Percentiles rank a stretch among this genome's conserved stretches.
phyloP scores from a whole-genome alignment of 2,329 filamentous ascomycete species.

The Cladosporium colombiae region DNA sequence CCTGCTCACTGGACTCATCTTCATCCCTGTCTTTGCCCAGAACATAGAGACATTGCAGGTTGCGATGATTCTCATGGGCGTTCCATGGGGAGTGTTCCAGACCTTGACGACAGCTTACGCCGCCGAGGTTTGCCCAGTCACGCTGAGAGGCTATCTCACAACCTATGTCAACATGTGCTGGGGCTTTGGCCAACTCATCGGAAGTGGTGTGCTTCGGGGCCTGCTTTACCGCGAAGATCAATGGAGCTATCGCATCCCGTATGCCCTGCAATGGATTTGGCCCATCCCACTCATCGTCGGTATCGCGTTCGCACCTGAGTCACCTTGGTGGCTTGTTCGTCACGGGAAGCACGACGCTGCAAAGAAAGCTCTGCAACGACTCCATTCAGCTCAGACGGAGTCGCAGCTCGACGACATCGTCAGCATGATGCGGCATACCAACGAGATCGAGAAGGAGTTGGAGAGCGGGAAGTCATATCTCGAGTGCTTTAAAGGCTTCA shows the following conservation, averaged over 20 bases:
- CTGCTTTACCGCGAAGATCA: constrained; percentile 18
- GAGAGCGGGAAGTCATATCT: constrained; percentile 34
- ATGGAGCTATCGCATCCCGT: constrained; percentile 48
- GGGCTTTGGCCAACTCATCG: constrained; percentile 42
- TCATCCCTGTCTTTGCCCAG: constrained; percentile 56
- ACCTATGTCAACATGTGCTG: constrained; percentile 49
- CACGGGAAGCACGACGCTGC: constrained; percentile 36
- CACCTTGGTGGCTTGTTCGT: constrained; percentile 36
- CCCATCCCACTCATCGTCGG: constrained; percentile 37
- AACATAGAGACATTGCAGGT: constrained; percentile 48
- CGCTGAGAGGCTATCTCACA: constrained; percentile 35
- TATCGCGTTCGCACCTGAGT: constrained; percentile 36
- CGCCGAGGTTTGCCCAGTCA: constrained; percentile 3
- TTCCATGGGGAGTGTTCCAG: constrained; percentile 9
- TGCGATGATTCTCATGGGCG: not conserved
- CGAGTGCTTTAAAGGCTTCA: constrained; percentile 42
- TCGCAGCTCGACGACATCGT: constrained; percentile 30
- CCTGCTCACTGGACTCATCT: constrained; percentile 47
- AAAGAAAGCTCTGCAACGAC: constrained; percentile 1
- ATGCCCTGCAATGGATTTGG: constrained; percentile 52
- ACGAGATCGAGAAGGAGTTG: constrained; percentile 33
- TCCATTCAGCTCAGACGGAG: constrained; percentile 17
- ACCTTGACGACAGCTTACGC: constrained; percentile 2
- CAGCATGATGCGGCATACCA: constrained; percentile 42
- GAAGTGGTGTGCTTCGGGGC: constrained; percentile 37